Evolutionary conservation across 805 yeast genomes (phyloP).

Genomic region (Candida ovalis): DNA sequence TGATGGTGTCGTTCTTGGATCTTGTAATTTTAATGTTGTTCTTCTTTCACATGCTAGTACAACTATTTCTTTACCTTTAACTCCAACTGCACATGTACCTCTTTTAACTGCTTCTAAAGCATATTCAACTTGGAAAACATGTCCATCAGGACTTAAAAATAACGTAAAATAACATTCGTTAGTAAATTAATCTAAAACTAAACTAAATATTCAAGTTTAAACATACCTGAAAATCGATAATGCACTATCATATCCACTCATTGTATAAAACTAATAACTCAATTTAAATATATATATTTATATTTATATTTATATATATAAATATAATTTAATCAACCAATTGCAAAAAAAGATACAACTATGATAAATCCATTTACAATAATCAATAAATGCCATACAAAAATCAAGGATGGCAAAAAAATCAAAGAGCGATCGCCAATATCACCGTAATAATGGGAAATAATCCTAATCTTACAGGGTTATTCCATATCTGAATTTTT

Average conservation of each 20-base stretch:
- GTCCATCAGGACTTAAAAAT: conserved; percentile 84
- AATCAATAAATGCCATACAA: too few species aligned
- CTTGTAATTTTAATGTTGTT: conserved; percentile 91
- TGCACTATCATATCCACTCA: conserved; percentile 99
- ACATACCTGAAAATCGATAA: conserved; percentile 92
- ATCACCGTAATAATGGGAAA: background rate
- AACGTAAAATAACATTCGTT: background rate
- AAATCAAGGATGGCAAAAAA: background rate
- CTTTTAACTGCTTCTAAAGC: conserved; percentile 97
- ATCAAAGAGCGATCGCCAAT: background rate
- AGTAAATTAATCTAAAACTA: background rate
- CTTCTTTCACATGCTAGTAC: conserved; percentile 97
- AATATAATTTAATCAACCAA: too few species aligned
- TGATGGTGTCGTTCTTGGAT: conserved; percentile 92
- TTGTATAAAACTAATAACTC: conserved; percentile 27
- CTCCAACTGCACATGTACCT: conserved; percentile 98
- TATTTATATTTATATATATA: background rate
- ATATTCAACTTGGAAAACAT: conserved; percentile 97
- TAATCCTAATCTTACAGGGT: background rate
- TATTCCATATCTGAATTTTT: background rate
- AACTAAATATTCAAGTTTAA: conserved; percentile 14
- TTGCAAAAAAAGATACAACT: too few species aligned
- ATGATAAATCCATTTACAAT: too few species aligned
- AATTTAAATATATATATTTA: too few species aligned
- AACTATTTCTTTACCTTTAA: conserved; percentile 83